These are phyloP conservation scores for Lycium barbarum DNA, from an alignment of 257 asterid species.

Conservation along the genomic window DNA sequence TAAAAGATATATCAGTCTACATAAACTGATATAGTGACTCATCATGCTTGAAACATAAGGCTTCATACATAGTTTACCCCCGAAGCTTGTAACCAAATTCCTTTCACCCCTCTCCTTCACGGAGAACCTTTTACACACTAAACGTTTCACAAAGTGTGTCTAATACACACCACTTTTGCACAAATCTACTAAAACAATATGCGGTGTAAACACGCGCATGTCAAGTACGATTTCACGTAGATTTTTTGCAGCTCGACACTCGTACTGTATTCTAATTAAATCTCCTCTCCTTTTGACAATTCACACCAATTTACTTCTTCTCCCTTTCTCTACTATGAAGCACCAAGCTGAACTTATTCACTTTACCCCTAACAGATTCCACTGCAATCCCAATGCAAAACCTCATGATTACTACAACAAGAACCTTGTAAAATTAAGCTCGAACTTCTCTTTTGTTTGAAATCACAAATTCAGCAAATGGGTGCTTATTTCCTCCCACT, in stretches of 20 bases:
- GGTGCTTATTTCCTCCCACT: constrained; percentile 30
- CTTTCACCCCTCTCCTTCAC: background rate
- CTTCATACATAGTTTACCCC: background rate
- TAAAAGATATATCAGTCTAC: constrained; percentile 3
- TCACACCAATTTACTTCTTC: background rate
- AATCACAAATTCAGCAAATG: constrained; percentile 42
- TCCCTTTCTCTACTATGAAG: background rate
- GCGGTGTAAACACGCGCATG: background rate
- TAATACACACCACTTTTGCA: background rate
- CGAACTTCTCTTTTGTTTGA: background rate
- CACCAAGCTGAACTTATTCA: constrained; percentile 8
- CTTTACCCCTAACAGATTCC: background rate
- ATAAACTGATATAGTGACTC: background rate
- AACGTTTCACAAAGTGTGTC: background rate
- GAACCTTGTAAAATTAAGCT: background rate
- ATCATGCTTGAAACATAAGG: background rate
- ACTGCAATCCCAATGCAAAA: background rate
- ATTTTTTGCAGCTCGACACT: background rate
- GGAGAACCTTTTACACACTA: background rate
- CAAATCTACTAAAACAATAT: background rate
- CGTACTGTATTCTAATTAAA: background rate
- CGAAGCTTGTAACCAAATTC: background rate
- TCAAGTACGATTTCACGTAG: background rate
- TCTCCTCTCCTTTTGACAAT: background rate
- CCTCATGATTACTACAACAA: background rate